Percentiles rank a stretch among this genome's conserved stretches.
These are phyloP conservation scores for Penicillium maclennaniae DNA, from an alignment of 495 filamentous ascomycete species.

Conservation along the genomic window DNA sequence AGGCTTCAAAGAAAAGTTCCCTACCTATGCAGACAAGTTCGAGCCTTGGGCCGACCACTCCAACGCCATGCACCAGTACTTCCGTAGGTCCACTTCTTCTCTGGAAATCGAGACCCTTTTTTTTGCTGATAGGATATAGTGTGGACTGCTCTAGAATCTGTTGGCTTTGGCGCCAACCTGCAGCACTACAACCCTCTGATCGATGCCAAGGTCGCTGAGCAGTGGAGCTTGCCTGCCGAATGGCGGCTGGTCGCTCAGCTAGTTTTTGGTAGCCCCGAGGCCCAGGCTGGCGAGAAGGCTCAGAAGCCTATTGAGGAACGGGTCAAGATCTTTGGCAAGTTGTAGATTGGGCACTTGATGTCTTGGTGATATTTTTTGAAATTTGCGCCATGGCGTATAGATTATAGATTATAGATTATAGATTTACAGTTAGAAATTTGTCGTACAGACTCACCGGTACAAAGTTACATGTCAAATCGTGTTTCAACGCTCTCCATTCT, in stretches of 20 bases:
- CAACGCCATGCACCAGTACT: constrained; percentile 55
- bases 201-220: constrained; percentile 39
- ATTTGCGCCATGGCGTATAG: no score
- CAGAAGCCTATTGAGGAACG: constrained; percentile 22
- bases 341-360: constrained; percentile 7
- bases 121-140: constrained; percentile 23
- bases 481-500: no score
- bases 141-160: constrained; percentile 49
- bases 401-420: background rate
- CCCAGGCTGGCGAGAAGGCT: constrained; percentile 13
- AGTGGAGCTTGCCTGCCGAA: constrained; percentile 43
- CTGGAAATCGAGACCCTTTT: background rate
- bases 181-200: constrained; percentile 56
- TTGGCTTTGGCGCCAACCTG: constrained; percentile 52
- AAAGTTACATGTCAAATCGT: no score
- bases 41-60: constrained; percentile 49
- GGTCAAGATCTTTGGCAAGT: constrained; percentile 23
- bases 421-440: background rate
- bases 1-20: constrained; percentile 42
- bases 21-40: constrained; percentile 42
- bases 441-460: no score
- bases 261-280: constrained; percentile 48
- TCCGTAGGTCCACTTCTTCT: constrained; percentile 29
- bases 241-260: constrained; percentile 50
- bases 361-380: constrained; percentile 5